These are phyloP conservation scores for Leucaena leucocephala DNA, from an alignment of 306 rosid species.

Conservation along the genomic window DNA sequence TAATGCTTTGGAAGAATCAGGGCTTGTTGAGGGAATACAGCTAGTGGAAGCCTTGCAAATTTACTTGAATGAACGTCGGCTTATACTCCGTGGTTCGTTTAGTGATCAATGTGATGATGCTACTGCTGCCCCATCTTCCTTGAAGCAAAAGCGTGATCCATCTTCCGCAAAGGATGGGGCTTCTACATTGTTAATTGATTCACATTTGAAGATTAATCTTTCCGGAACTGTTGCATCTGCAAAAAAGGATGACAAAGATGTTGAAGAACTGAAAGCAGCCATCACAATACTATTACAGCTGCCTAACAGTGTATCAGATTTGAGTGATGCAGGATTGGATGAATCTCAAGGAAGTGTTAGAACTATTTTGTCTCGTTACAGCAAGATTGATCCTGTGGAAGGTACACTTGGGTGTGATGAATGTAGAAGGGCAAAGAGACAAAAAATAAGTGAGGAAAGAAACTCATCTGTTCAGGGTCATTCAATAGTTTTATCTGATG, in stretches of 20 bases:
- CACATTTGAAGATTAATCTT: constrained; percentile 44
- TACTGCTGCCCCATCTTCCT: constrained; percentile 39
- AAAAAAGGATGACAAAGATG: constrained; percentile 52
- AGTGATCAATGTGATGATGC: constrained; percentile 43
- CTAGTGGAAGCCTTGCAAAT: constrained; percentile 65
- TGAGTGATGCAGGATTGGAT: constrained; percentile 51
- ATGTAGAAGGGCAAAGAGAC: constrained; percentile 84
- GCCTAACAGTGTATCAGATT: constrained; percentile 50
- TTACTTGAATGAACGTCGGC: constrained; percentile 78
- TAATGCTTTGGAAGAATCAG: constrained; percentile 70
- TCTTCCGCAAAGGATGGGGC: constrained; percentile 56
- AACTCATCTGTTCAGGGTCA: constrained; percentile 56
- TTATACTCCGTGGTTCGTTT: constrained; percentile 60
- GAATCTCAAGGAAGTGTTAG: constrained; percentile 63
- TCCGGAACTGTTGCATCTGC: constrained; percentile 44
- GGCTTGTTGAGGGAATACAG: constrained; percentile 60
- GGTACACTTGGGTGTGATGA: constrained; percentile 95
- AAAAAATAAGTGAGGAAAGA: constrained; percentile 73
- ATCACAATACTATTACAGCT: constrained; percentile 67
- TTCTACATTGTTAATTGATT: constrained; percentile 53
- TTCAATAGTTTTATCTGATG: constrained; percentile 65
- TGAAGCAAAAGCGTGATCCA: constrained; percentile 48
- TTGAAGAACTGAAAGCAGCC: constrained; percentile 78
- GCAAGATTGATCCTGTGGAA: constrained; percentile 66
- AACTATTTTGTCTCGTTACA: constrained; percentile 49